phyloP scores from a whole-genome alignment of 2,329 filamentous ascomycete species.

The Aspergillus quadrilineatus region DNA sequence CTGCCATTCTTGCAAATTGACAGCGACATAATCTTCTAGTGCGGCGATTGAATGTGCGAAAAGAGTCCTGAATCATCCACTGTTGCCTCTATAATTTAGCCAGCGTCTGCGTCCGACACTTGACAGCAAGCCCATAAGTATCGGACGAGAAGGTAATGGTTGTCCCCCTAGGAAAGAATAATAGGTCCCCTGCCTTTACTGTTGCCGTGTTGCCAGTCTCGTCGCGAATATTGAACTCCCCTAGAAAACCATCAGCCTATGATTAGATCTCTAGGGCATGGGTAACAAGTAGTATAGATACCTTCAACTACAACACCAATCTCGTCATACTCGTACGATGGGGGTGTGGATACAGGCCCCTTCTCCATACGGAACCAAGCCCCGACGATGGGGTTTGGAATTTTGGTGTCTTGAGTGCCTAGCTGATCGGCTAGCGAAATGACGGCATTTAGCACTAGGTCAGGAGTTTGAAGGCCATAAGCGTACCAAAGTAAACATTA shows the following conservation, averaged over 20 bases:
- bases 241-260: background rate
- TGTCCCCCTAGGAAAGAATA: background rate
- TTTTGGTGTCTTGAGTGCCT: background rate
- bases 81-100: background rate
- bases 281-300: background rate
- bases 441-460: too few species aligned
- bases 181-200: background rate
- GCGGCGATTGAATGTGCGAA: too few species aligned
- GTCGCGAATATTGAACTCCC: background rate
- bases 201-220: background rate
- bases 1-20: too few species aligned
- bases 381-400: slow-evolving; percentile 13
- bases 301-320: slow-evolving; percentile 19
- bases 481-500: slow-evolving; percentile 9
- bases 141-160: background rate
- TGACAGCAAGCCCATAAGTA: background rate
- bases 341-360: slow-evolving; percentile 16
- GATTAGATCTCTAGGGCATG: background rate
- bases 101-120: background rate
- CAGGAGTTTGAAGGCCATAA: background rate
- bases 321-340: slow-evolving; percentile 20
- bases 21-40: too few species aligned
- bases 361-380: slow-evolving; percentile 21
- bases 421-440: slow-evolving; percentile 1
- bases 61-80: too few species aligned